Conservation (phyloP, 1,284 basidiomycete species). For the Tilletiaria anomala region DNA sequence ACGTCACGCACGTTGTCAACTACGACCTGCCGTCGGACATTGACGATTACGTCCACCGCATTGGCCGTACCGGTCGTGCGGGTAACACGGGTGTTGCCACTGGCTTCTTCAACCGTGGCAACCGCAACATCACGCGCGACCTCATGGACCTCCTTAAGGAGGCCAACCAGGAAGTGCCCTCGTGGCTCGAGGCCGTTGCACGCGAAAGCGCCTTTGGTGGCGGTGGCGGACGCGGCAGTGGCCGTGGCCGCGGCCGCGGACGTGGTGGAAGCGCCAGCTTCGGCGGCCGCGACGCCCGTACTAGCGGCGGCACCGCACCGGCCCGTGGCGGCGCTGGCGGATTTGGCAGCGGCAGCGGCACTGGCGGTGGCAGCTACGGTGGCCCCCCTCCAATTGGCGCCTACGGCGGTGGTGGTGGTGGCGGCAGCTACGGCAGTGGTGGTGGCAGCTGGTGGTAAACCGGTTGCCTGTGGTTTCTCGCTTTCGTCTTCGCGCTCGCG, state of each 20-base stretch:
- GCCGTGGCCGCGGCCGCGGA: constrained; percentile 46
- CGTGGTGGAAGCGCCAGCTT: too few species aligned
- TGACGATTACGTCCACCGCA: constrained; percentile 50
- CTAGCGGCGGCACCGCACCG: constrained; percentile 23
- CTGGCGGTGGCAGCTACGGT: constrained; percentile 10
- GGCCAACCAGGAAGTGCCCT: constrained; percentile 87
- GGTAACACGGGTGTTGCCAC: constrained; percentile 88
- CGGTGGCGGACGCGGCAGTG: constrained; percentile 45
- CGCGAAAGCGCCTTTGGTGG: constrained; percentile 64
- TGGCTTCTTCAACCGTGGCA: constrained; percentile 44
- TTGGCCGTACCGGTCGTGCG: constrained; percentile 93
- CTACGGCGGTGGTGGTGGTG: constrained; percentile 18
- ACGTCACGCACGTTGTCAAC: constrained; percentile 96
- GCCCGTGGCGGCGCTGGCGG: constrained; percentile 7
- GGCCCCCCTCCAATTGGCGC: too few species aligned
- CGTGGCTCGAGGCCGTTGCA: constrained; percentile 78
- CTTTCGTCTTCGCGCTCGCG: too few species aligned
- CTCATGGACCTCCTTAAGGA: constrained; percentile 84
- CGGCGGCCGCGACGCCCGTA: constrained; percentile 37
- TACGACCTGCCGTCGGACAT: constrained; percentile 99
- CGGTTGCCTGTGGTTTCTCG: too few species aligned
- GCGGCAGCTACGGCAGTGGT: constrained; percentile 13
- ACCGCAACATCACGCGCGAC: constrained; percentile 65
- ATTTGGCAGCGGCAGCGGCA: too few species aligned
- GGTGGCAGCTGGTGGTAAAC: too few species aligned